Conservation (phyloP, 176 grass and related monocot genomes). For the Lolium perenne region DNA sequence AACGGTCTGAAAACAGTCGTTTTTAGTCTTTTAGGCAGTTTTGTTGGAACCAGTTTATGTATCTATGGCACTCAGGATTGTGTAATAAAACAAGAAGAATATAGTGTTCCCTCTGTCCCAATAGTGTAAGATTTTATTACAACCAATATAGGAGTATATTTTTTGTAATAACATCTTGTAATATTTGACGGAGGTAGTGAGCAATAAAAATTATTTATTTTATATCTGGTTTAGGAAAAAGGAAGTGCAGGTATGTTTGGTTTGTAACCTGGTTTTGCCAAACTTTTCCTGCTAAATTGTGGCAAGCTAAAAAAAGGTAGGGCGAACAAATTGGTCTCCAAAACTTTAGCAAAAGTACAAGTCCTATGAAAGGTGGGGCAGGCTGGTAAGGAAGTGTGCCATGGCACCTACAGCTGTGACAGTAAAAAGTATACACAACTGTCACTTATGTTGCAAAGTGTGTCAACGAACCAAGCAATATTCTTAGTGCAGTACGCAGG, state of each 20-base stretch:
- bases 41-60: not conserved
- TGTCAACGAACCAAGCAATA: not conserved
- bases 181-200: not conserved
- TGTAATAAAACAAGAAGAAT: not conserved
- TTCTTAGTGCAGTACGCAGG: not conserved
- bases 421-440: not conserved
- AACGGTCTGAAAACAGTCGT: constrained; percentile 52
- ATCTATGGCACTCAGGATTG: not conserved
- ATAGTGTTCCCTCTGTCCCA: no score
- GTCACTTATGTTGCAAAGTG: not conserved
- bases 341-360: not conserved
- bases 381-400: not conserved
- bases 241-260: not conserved
- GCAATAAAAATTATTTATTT: constrained; percentile 5
- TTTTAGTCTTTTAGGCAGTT: not conserved
- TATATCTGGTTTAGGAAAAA: not conserved
- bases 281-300: not conserved
- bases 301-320: not conserved
- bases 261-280: not conserved
- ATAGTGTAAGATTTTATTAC: no score
- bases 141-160: no score
- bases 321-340: not conserved
- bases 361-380: not conserved
- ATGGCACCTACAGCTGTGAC: not conserved
- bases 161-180: no score